A percentile compares a stretch with the other conserved stretches of the same genome.
phyloP scores from a whole-genome alignment of 352 stramenopile genomes.

The Pythium scleroteichum region DNA sequence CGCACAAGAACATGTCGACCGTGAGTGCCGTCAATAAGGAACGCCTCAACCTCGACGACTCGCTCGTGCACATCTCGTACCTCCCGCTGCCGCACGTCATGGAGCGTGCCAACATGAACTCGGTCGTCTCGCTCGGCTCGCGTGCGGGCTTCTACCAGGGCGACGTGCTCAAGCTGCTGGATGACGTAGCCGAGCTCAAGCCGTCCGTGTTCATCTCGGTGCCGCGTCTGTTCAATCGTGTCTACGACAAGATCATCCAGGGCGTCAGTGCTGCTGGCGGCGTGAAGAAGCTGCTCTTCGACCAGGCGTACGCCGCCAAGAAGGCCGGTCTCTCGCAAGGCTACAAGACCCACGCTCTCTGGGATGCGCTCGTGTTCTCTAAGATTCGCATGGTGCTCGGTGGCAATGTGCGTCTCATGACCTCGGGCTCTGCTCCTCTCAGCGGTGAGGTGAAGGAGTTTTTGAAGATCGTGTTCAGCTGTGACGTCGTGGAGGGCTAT shows the following conservation, averaged over 20 bases:
- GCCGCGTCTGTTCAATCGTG: constrained; percentile 95
- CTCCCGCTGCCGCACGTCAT: constrained; percentile 97
- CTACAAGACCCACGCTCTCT: constrained; percentile 81
- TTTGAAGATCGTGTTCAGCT: constrained; percentile 93
- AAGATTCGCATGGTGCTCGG: constrained; percentile 94
- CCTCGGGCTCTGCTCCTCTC: constrained; percentile 94
- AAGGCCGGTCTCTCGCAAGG: constrained; percentile 46
- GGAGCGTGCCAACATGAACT: constrained; percentile 89
- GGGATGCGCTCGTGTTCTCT: constrained; percentile 95
- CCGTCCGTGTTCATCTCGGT: constrained; percentile 94
- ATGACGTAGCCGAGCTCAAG: constrained; percentile 92
- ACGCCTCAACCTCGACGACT: constrained; percentile 32
- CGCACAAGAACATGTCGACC: constrained; percentile 78
- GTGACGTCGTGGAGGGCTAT: constrained; percentile 94
- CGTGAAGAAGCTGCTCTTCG: constrained; percentile 75
- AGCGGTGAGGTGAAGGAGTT: constrained; percentile 94
- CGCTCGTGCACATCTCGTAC: constrained; percentile 95
- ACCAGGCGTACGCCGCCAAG: constrained; percentile 65
- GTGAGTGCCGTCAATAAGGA: constrained; percentile 28
- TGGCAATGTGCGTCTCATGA: constrained; percentile 86
- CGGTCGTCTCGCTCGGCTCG: constrained; percentile 83
- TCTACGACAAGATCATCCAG: constrained; percentile 95
- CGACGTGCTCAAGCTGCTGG: constrained; percentile 90
- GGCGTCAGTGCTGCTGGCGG: constrained; percentile 55
- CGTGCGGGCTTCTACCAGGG: constrained; percentile 79